These are phyloP conservation scores for Allantophomopsis cytisporea DNA, from an alignment of 2,329 filamentous ascomycete species.

Conservation along the genomic window DNA sequence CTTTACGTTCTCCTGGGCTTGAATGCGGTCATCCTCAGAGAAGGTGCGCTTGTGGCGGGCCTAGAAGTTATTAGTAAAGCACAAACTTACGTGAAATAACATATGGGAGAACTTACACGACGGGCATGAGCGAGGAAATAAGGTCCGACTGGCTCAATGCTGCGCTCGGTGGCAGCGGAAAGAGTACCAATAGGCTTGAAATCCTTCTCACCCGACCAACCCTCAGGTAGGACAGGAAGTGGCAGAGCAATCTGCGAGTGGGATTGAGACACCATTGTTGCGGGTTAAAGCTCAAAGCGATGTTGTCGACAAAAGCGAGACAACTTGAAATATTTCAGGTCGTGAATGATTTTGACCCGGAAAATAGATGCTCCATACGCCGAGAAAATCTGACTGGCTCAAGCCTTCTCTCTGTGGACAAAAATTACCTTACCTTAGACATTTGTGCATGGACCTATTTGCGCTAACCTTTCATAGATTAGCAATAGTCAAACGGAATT, in stretches of 20 bases:
- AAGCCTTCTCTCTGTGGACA: no score
- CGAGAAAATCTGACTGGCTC: no score
- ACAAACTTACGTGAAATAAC: not conserved
- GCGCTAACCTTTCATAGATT: no score
- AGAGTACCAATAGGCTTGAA: constrained; percentile 76
- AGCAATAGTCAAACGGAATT: no score
- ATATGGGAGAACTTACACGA: constrained; percentile 3
- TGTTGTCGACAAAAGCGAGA: constrained; percentile 2
- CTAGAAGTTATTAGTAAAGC: constrained; percentile 26
- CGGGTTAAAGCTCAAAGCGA: constrained; percentile 5
- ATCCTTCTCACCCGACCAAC: constrained; percentile 80
- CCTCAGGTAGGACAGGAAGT: constrained; percentile 63
- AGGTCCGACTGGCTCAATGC: constrained; percentile 89
- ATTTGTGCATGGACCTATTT: no score
- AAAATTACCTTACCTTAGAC: no score
- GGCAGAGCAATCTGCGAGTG: constrained; percentile 34
- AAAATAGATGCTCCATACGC: no score
- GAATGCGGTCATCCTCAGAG: constrained; percentile 94
- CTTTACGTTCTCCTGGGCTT: constrained; percentile 89
- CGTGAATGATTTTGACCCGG: no score
- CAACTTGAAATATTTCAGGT: not conserved
- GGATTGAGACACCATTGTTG: constrained; percentile 1
- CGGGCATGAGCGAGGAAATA: constrained; percentile 97
- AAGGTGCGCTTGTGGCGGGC: constrained; percentile 96
- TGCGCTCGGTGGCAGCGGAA: constrained; percentile 67